phyloP scores from a whole-genome alignment of 306 rosid genomes.

The Pyrus pyrifolia region DNA sequence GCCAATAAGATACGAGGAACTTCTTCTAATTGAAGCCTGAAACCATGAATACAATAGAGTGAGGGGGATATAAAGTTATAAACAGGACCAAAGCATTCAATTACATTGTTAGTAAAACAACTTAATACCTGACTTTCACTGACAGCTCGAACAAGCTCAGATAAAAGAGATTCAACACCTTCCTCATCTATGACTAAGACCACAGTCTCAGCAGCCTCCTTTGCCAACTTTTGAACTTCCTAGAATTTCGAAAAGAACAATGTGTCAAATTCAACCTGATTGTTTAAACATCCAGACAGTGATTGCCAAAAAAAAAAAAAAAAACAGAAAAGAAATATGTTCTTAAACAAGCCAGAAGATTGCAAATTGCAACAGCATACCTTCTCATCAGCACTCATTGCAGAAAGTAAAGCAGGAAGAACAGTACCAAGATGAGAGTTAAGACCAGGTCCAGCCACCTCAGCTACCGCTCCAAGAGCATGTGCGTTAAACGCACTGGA shows the following conservation, averaged over 20 bases:
- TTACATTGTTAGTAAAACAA: background rate
- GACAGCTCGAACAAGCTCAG: constrained; percentile 79
- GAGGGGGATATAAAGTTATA: background rate
- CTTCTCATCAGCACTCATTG: constrained; percentile 69
- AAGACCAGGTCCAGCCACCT: constrained; percentile 94
- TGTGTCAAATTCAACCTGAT: background rate
- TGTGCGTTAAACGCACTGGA: constrained; percentile 91
- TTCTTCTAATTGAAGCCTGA: constrained; percentile 80
- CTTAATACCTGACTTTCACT: constrained; percentile 66
- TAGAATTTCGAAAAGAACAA: constrained; percentile 31
- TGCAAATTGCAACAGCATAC: constrained; percentile 26
- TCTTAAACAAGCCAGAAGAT: background rate
- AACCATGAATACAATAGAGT: constrained; percentile 21
- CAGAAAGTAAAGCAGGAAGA: constrained; percentile 85
- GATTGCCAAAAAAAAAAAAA: background rate
- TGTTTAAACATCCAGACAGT: background rate
- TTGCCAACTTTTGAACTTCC: constrained; percentile 81
- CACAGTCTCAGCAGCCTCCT: constrained; percentile 89
- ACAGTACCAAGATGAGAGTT: constrained; percentile 72
- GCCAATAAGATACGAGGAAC: constrained; percentile 75
- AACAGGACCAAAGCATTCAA: background rate
- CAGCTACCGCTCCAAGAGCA: constrained; percentile 97
- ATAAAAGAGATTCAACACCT: constrained; percentile 74
- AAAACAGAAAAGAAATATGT: background rate
- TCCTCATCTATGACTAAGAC: constrained; percentile 82